Base-by-base conservation (phyloP, 768 basidiomycete species). In the Boletus rubescentipes region DNA sequence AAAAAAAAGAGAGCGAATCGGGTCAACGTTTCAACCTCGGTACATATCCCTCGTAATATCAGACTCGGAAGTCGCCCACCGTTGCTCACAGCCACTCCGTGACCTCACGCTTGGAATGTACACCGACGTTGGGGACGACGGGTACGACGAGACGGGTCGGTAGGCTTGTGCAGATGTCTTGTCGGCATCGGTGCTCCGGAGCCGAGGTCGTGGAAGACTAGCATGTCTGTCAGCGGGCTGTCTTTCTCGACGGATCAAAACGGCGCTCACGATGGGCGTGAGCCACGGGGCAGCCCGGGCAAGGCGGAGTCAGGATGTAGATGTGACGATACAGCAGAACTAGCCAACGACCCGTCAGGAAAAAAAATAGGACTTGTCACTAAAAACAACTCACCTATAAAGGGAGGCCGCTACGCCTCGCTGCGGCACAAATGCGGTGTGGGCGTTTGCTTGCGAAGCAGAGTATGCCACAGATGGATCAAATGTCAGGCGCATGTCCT, bases 301-400 rank as follows among this genome's bases (percentile, higher is more conserved):
- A 29, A 26, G 21, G 49, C 10, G 16, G 60, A 40, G 30, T 49
- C 60, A 31, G 58, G 53, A 35, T 67, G 58, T 21, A 81, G 51
- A 45, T 81, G 75, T 3, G 80, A 73, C 48, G 83, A 80, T 20
- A 86, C 79, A 34, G 83, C 76, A 47, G 80, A 76, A 60, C 84
- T 84, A 59, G n/a, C 31, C 49, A 21, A 45, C 10, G 46, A n/a
- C 26, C n/a, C 16, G 31, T 58, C 55, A 67, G 41, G 5, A 46
- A 21, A 23, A 48, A 21, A 60, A 26, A 26, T n/a, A n/a, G n/a
- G n/a, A n/a, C n/a, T n/a, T 26, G 26, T 6, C 26, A 26, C 26
- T 6, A 26, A 26, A 30, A 4, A 5, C 18, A 47, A 41, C 77
- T 45, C 60, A 82, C 87, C 80, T 84, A 72, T 88, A 89, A 30